These are phyloP conservation scores for Amanita thiersii DNA, from an alignment of 768 basidiomycete genomes.

Conservation along the genomic window DNA sequence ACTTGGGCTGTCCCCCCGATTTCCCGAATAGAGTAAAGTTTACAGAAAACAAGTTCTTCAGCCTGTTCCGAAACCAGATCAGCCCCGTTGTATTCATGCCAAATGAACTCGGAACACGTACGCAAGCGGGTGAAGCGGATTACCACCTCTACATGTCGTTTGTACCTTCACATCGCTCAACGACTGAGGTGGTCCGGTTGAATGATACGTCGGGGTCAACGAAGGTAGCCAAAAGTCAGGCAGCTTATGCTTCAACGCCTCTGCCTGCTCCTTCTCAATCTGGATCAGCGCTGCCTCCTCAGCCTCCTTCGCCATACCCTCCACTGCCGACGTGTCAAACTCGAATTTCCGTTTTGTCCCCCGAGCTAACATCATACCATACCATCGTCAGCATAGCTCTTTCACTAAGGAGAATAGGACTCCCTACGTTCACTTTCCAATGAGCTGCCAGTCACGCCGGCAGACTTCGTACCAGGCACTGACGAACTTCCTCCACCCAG, in stretches of 20 bases:
- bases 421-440: slow-evolving; percentile 18
- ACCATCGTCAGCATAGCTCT: background rate
- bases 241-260: slow-evolving; percentile 77
- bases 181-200: slow-evolving; percentile 53
- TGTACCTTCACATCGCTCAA: slow-evolving; percentile 79
- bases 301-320: slow-evolving; percentile 66
- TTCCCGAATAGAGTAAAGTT: slow-evolving; percentile 56
- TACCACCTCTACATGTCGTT: slow-evolving; percentile 81
- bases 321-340: slow-evolving; percentile 67
- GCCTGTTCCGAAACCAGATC: slow-evolving; percentile 30
- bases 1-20: slow-evolving; percentile 26
- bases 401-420: background rate
- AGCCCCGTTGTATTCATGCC: background rate
- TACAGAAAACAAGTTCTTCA: slow-evolving; percentile 79
- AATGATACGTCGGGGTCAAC: slow-evolving; percentile 73
- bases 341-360: slow-evolving; percentile 81
- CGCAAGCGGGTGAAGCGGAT: slow-evolving; percentile 71
- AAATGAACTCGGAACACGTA: slow-evolving; percentile 27
- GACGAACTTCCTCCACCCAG: slow-evolving; percentile 38
- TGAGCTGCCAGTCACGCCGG: slow-evolving; percentile 21
- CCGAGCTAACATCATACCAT: too few relatives aligned
- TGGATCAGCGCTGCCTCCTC: slow-evolving; percentile 80
- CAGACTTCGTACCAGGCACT: slow-evolving; percentile 31
- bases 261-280: slow-evolving; percentile 82
- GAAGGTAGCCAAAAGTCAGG: slow-evolving; percentile 98